These are phyloP conservation scores for Diaporthe ilicicola DNA, from an alignment of 2,329 filamentous ascomycete genomes.

Conservation along the genomic window DNA sequence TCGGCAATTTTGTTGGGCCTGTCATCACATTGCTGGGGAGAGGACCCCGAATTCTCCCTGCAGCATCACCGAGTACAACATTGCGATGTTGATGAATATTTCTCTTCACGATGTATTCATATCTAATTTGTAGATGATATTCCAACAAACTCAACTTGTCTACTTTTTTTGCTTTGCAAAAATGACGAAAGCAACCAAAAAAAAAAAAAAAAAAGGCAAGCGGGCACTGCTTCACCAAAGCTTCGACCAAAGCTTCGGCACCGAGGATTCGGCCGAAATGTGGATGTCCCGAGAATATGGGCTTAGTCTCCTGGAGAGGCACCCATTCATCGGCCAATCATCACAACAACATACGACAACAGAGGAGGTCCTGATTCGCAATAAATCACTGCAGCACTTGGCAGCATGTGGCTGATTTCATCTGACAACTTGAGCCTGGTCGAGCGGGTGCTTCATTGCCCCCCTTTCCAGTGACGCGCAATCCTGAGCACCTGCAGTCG, in stretches of 20 bases:
- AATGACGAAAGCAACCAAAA: background rate
- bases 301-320: background rate
- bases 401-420: background rate
- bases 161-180: background rate
- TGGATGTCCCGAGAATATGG: background rate
- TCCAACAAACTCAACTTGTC: background rate
- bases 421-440: too few relatives aligned
- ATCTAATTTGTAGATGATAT: too few relatives aligned
- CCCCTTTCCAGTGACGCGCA: too few relatives aligned
- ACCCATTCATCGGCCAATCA: too few relatives aligned
- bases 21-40: background rate
- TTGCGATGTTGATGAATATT: background rate
- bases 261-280: background rate
- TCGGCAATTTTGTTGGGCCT: background rate
- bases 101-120: background rate
- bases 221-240: background rate
- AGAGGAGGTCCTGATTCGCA: too few relatives aligned
- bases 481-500: too few relatives aligned
- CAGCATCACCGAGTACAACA: background rate
- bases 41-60: background rate
- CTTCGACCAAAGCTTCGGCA: background rate
- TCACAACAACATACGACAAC: too few relatives aligned
- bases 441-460: too few relatives aligned
- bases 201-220: background rate
- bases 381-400: too few relatives aligned